These are phyloP conservation scores for Chalciporus piperatoides DNA, from an alignment of 1,284 basidiomycete genomes.

Conservation along the genomic window DNA sequence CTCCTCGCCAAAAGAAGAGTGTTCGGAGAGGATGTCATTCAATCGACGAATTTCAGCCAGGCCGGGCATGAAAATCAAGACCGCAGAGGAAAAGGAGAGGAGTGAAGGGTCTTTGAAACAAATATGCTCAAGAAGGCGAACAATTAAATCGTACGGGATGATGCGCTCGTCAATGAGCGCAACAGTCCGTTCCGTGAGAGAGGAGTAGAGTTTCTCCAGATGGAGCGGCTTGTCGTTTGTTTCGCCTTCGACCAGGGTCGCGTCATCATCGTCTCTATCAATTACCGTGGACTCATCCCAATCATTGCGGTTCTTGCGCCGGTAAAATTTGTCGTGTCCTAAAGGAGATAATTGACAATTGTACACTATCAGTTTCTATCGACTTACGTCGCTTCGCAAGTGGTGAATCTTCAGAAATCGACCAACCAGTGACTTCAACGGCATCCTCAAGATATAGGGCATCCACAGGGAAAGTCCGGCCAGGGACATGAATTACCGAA, in stretches of 20 bases:
- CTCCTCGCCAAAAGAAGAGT: slow-evolving; percentile 68
- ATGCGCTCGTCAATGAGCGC: slow-evolving; percentile 86
- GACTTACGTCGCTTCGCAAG: slow-evolving; percentile 74
- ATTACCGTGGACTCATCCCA: slow-evolving; percentile 73
- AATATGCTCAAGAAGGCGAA: slow-evolving; percentile 83
- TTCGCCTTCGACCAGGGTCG: slow-evolving; percentile 27
- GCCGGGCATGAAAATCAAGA: slow-evolving; percentile 94
- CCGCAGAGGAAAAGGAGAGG: slow-evolving; percentile 70
- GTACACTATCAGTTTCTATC: background rate
- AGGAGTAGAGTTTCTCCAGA: slow-evolving; percentile 69
- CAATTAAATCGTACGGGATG: slow-evolving; percentile 88
- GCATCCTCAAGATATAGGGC: slow-evolving; percentile 91
- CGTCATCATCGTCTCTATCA: slow-evolving; percentile 70
- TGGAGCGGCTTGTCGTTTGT: slow-evolving; percentile 40
- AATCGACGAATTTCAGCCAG: slow-evolving; percentile 89
- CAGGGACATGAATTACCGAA: slow-evolving; percentile 86
- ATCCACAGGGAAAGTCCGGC: slow-evolving; percentile 96
- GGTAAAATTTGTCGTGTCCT: slow-evolving; percentile 63
- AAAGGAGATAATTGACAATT: slow-evolving; percentile 18
- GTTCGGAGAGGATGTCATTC: slow-evolving; percentile 78
- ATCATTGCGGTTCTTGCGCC: slow-evolving; percentile 59
- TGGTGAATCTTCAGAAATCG: slow-evolving; percentile 78
- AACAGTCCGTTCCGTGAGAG: slow-evolving; percentile 74
- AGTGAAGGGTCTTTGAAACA: slow-evolving; percentile 68
- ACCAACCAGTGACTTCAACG: slow-evolving; percentile 84